Evolutionary conservation across 140 eudicot genomes (phyloP).

Genomic region (Senecio squalidus): DNA sequence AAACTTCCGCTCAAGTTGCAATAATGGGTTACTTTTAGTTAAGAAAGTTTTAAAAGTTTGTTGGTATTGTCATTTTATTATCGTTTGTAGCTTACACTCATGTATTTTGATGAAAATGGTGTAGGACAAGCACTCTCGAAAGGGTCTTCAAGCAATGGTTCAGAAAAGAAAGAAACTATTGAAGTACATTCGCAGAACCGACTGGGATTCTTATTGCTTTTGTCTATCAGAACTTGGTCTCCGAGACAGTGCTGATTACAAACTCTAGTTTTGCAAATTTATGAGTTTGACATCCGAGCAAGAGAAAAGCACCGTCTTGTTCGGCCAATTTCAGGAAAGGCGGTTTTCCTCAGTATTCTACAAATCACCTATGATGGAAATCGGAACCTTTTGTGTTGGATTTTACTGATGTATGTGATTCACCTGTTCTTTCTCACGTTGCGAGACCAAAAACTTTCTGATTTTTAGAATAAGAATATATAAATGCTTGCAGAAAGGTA

Average conservation of each 20-base stretch:
- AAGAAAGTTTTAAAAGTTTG: no score
- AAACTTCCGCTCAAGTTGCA: background rate
- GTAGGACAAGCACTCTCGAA: constrained; percentile 85
- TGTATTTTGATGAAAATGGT: constrained; percentile 1
- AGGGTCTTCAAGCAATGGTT: constrained; percentile 85
- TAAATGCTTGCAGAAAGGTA: no score
- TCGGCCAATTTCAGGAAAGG: background rate
- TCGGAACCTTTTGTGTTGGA: background rate
- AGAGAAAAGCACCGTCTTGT: background rate
- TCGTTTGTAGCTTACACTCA: background rate
- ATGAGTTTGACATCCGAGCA: background rate
- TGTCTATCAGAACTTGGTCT: constrained; percentile 90
- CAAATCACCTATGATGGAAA: no score
- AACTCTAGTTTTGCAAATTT: constrained; percentile 26
- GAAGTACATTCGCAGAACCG: constrained; percentile 82
- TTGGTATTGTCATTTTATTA: background rate
- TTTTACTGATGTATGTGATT: background rate
- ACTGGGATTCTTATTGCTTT: constrained; percentile 90
- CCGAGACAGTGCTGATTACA: constrained; percentile 69
- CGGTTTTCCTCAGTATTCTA: no score
- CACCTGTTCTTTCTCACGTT: background rate
- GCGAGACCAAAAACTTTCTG: no score
- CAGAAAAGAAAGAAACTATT: constrained; percentile 74
- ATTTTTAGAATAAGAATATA: no score
- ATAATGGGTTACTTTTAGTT: no score